Base-by-base conservation (phyloP, 1,139 yeast genomes). In the Candida neerlandica region DNA sequence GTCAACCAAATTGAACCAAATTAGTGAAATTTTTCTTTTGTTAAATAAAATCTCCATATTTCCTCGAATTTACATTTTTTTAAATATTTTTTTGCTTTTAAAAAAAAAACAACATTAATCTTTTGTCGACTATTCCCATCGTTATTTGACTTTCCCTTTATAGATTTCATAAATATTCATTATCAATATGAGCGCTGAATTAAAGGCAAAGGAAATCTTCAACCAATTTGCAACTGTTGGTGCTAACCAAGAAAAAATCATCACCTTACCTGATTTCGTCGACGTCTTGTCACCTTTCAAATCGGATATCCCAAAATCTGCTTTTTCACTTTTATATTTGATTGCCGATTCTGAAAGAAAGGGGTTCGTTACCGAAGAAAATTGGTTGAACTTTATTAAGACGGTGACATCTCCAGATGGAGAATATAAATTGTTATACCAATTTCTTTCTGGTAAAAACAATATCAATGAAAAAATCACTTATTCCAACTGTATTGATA, bases 261-360 rank as follows among this genome's bases (percentile, higher is more conserved):
- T 57, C 47, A 60, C 73, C 18, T 67, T 76, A 51, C 71, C 71
- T 14, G 70, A 70, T 52, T 76, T 76, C 53, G 66, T 71, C 41
- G 63, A 73, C 42, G 64, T 76, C 46, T 65, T 76, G 53, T 66
- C 79, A 18, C 81, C 81, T 11, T 75, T 73, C 55, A 69, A 70
- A 40, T 61, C 71, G 37, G 81, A 76, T 57, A 63, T 75, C 43
- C 76, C 78, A 11, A 68, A 63, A 47, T 68, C 69, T 44, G 62
- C 78, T 7, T 75, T 67, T 51, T 66, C 79, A 2, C 65, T 86
- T 53, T 78, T 86, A 48, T 86, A 84, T 60, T 72, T 85, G 48
- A 77, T 86, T 37, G 84, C 89, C 23, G 94, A 86, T 63, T 74
- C 75, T 49, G 77, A 77, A 41, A 73, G 75, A 51, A 85, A 85